Evolutionary conservation across 192 early-diverging fungal genomes (phyloP).

Genomic region (Coemansia furcata): DNA sequence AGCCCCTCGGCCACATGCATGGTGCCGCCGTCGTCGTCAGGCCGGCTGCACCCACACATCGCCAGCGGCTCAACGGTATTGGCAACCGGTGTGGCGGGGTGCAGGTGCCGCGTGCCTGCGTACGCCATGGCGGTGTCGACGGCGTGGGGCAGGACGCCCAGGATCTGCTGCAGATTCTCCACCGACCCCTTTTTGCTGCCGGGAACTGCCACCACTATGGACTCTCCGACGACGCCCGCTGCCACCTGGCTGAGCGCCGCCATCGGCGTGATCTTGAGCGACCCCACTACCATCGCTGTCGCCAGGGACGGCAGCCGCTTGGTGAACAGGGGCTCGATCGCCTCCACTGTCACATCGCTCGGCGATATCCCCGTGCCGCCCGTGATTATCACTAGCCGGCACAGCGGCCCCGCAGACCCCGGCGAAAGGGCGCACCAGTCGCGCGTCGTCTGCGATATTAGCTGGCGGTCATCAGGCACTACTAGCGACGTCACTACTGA

Average conservation of each 20-base stretch:
- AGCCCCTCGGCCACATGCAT: neutral
- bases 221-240: slow-evolving; percentile 58
- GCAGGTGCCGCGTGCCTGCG: slow-evolving; percentile 11
- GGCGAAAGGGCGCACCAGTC: slow-evolving; percentile 47
- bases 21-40: slow-evolving; percentile 8
- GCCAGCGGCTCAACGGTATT: neutral
- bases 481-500: slow-evolving; percentile 27
- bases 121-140: slow-evolving; percentile 55
- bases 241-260: slow-evolving; percentile 85
- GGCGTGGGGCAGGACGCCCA: slow-evolving; percentile 79
- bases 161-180: slow-evolving; percentile 79
- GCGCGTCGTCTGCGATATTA: slow-evolving; percentile 54
- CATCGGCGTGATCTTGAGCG: slow-evolving; percentile 80
- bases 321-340: slow-evolving; percentile 70
- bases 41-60: slow-evolving; percentile 27
- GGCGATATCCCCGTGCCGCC: slow-evolving; percentile 93
- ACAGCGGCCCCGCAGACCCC: slow-evolving; percentile 20
- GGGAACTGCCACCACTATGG: slow-evolving; percentile 81
- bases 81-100: neutral
- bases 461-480: slow-evolving; percentile 57
- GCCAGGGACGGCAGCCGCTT: slow-evolving; percentile 72
- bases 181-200: slow-evolving; percentile 83
- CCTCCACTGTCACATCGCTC: slow-evolving; percentile 87
- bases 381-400: slow-evolving; percentile 75
- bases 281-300: slow-evolving; percentile 71